phyloP scores from a whole-genome alignment of 73 alveolate genomes.

The Urostyla sp. region DNA sequence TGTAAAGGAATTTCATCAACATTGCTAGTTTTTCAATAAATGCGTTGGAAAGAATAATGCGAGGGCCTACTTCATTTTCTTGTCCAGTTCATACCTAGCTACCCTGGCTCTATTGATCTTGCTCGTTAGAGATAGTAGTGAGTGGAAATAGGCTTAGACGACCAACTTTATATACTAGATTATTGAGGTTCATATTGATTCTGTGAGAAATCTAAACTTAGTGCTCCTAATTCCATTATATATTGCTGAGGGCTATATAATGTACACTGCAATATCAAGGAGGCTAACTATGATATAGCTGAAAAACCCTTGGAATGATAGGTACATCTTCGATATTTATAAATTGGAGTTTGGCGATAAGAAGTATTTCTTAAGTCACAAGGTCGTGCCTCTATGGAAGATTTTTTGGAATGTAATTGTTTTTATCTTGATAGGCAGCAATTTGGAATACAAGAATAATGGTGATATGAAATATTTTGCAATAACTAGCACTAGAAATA shows the following conservation, averaged over 20 bases:
- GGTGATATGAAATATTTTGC: background rate
- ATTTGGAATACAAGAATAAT: background rate
- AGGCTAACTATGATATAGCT: conserved; percentile 1
- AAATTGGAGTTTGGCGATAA: background rate
- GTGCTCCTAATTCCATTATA: background rate
- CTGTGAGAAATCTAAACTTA: background rate
- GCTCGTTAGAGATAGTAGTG: background rate
- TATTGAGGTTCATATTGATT: background rate
- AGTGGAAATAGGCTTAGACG: background rate
- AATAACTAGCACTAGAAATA: no score
- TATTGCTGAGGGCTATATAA: background rate
- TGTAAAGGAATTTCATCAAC: conserved; percentile 15
- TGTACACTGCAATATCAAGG: background rate
- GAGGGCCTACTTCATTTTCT: conserved; percentile 1
- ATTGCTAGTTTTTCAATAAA: conserved; percentile 6
- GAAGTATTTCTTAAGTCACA: background rate
- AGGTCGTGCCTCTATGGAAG: background rate
- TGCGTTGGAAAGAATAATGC: conserved; percentile 41
- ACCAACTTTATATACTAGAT: background rate
- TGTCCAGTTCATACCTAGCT: background rate
- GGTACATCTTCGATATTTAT: background rate
- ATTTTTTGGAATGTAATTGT: no score
- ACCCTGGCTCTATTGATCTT: background rate
- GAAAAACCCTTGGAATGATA: conserved; percentile 5
- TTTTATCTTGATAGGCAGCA: no score